Conservation (phyloP, 2,329 filamentous ascomycete species). For the Aspergillus pseudoviridinutans region DNA sequence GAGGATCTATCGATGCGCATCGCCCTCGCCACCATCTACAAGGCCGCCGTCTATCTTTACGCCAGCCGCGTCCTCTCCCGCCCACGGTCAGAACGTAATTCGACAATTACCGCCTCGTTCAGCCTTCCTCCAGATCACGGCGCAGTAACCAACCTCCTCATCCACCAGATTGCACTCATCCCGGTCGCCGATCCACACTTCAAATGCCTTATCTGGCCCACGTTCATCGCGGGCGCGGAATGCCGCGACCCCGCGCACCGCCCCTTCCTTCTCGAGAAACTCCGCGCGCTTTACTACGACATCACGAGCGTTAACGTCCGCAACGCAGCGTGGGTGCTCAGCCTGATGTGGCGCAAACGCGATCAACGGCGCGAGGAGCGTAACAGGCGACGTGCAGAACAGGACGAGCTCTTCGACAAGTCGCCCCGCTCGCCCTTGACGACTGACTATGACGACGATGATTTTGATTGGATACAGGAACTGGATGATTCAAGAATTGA, state of each 20-base stretch:
- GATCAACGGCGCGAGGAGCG: constrained; percentile 26
- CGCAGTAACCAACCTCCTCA: constrained; percentile 27
- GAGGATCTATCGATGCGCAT: constrained; percentile 46
- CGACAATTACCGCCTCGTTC: constrained; percentile 20
- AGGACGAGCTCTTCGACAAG: constrained; percentile 1
- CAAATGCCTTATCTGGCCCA: constrained; percentile 43
- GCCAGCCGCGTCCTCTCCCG: constrained; percentile 36
- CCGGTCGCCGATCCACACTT: constrained; percentile 35
- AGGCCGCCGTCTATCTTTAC: constrained; percentile 39
- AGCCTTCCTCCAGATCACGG: constrained; percentile 28
- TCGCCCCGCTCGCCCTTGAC: constrained; percentile 1
- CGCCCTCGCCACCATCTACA: constrained; percentile 42
- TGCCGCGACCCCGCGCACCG: constrained; percentile 31
- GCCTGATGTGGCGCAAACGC: constrained; percentile 39
- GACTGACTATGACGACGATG: constrained; percentile 24
- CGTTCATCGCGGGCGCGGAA: constrained; percentile 43
- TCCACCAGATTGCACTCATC: constrained; percentile 35
- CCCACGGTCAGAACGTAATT: constrained; percentile 17
- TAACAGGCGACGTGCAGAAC: constrained; percentile 1
- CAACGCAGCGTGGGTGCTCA: constrained; percentile 38
- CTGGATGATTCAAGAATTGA: constrained; percentile 37
- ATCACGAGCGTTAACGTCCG: constrained; percentile 38
- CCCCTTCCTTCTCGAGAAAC: constrained; percentile 28
- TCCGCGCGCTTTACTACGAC: constrained; percentile 32
- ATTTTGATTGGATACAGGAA: constrained; percentile 40